phyloP scores from a whole-genome alignment of 768 basidiomycete species.

The Tubosaeta sp. region DNA sequence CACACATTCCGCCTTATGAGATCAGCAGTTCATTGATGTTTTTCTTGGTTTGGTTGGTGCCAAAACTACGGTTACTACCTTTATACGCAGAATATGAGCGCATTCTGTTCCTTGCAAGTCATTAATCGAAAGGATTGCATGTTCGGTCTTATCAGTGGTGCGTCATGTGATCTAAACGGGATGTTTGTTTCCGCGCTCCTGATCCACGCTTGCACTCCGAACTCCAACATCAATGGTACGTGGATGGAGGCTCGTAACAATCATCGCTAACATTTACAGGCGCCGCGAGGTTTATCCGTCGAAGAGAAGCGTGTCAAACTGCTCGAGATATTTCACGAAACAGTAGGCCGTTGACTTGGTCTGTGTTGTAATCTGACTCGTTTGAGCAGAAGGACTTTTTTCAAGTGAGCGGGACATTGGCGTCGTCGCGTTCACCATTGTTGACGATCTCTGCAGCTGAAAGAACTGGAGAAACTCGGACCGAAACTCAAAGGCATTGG shows the following conservation, averaged over 20 bases:
- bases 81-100: conserved; percentile 24
- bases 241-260: background rate
- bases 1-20: conserved; percentile 10
- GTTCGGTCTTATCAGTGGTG: background rate
- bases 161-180: conserved; percentile 25
- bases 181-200: background rate
- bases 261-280: conserved; percentile 35
- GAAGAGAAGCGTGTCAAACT: conserved; percentile 90
- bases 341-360: conserved; percentile 38
- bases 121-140: background rate
- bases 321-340: conserved; percentile 91
- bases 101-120: conserved; percentile 6
- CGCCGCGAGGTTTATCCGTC: conserved; percentile 78
- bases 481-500: conserved; percentile 91
- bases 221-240: conserved; percentile 17
- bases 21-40: conserved; percentile 6
- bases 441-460: conserved; percentile 46
- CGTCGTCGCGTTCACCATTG: background rate
- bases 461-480: conserved; percentile 87
- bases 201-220: conserved; percentile 1
- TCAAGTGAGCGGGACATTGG: conserved; percentile 37
- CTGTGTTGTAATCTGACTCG: background rate
- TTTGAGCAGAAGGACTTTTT: conserved; percentile 73
- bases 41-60: conserved; percentile 23
- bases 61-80: conserved; percentile 13